These are phyloP conservation scores for Agrocybe praecox DNA, from an alignment of 768 basidiomycete genomes.

Conservation along the genomic window DNA sequence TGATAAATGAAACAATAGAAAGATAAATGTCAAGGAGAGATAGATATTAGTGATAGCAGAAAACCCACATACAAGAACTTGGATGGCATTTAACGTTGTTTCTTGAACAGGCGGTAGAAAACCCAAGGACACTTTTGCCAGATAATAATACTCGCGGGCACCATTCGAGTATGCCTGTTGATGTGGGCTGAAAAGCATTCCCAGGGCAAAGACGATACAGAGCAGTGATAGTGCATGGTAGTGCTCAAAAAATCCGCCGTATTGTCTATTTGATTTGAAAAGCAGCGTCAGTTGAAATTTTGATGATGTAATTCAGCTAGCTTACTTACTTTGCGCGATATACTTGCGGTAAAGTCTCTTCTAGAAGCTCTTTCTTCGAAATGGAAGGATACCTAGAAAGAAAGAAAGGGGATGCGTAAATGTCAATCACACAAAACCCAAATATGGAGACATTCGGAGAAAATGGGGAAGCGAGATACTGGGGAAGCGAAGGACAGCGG, in stretches of 20 bases:
- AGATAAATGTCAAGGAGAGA: too few relatives aligned
- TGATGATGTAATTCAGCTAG: neutral
- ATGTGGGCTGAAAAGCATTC: conserved; percentile 58
- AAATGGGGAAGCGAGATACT: neutral
- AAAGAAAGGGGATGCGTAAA: conserved; percentile 1
- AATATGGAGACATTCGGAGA: too few relatives aligned
- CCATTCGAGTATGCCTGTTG: conserved; percentile 50
- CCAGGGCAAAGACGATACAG: conserved; percentile 68
- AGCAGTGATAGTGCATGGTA: conserved; percentile 64
- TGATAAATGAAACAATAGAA: too few relatives aligned
- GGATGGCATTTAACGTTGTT: conserved; percentile 57
- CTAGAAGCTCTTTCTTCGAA: conserved; percentile 54
- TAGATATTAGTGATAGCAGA: too few relatives aligned
- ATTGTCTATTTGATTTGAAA: neutral
- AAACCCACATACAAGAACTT: conserved; percentile 49
- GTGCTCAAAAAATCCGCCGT: conserved; percentile 8
- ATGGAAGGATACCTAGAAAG: conserved; percentile 48
- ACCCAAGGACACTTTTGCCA: conserved; percentile 55
- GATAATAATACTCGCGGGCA: conserved; percentile 63
- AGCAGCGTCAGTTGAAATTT: neutral
- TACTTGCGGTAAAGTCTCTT: conserved; percentile 53
- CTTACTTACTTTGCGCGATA: conserved; percentile 59
- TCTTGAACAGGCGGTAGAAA: conserved; percentile 47
- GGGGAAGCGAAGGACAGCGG: neutral
- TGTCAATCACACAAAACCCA: neutral